Evolutionary conservation across 2,329 filamentous ascomycete species (phyloP).

Genomic region (Diaporthe citriasiana): DNA sequence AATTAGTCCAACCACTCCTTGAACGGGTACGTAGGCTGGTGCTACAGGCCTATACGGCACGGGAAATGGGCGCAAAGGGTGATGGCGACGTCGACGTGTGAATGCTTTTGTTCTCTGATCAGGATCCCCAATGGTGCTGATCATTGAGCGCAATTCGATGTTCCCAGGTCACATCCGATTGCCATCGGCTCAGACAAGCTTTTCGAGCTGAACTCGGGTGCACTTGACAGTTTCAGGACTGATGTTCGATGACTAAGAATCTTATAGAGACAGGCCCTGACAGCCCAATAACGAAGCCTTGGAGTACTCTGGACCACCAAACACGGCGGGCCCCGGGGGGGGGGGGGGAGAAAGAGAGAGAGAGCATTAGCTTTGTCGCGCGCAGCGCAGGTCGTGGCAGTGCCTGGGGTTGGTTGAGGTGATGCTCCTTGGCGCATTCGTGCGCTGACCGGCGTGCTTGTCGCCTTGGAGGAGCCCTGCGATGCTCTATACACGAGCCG

Average conservation of each 20-base stretch:
- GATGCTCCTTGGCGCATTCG: background rate
- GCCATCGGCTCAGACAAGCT: background rate
- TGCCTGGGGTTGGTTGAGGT: background rate
- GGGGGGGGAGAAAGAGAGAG: too few relatives aligned
- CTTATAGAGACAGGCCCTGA: conserved; percentile 1
- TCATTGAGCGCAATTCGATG: background rate
- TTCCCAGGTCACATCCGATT: background rate
- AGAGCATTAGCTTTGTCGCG: conserved; percentile 39
- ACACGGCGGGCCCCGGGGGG: too few relatives aligned
- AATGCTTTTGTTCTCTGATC: background rate
- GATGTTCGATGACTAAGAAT: conserved; percentile 4
- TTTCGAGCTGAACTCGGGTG: background rate
- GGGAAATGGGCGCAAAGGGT: background rate
- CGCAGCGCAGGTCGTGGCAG: conserved; percentile 33
- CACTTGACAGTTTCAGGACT: conserved; percentile 5
- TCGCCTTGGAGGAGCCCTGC: background rate
- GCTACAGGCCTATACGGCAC: background rate
- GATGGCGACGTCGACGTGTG: background rate
- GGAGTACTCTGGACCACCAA: background rate
- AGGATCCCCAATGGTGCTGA: background rate
- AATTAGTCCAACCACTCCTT: background rate
- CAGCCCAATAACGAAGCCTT: background rate
- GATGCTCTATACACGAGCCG: too few relatives aligned
- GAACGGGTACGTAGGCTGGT: too few relatives aligned
- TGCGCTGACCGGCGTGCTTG: background rate